Percentiles rank a stretch among this genome's conserved stretches.
Evolutionary conservation across 148 eudicot genomes (phyloP).

Genomic region (Polygonum maritimum): DNA sequence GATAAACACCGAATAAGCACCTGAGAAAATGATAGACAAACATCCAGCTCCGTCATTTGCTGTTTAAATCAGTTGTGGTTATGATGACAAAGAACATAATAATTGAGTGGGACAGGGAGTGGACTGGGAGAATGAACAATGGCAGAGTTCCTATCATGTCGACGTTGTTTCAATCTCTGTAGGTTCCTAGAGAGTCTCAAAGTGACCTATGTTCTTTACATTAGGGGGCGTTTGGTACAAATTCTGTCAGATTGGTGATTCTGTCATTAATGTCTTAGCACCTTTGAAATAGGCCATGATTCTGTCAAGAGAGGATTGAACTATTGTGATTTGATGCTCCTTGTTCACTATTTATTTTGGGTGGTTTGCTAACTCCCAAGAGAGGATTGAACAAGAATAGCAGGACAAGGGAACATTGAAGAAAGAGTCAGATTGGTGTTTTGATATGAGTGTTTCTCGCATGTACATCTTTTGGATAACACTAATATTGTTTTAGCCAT

Average conservation of each 20-base stretch:
- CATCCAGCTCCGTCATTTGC: neutral
- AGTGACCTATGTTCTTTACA: neutral
- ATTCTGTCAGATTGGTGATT: constrained; percentile 59
- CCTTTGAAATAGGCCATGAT: constrained; percentile 68
- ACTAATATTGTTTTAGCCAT: neutral
- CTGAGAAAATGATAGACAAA: neutral
- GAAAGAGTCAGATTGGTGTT: neutral
- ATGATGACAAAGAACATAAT: neutral
- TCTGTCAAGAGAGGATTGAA: too few relatives aligned
- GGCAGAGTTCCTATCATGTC: neutral
- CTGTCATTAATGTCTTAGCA: constrained; percentile 78
- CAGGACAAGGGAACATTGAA: neutral
- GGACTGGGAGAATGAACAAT: neutral
- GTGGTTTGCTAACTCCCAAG: neutral
- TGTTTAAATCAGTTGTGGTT: neutral
- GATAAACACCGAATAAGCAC: neutral
- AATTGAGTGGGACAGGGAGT: neutral
- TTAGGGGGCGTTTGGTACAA: constrained; percentile 14
- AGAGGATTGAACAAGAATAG: neutral
- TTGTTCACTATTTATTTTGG: neutral
- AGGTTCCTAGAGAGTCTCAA: neutral
- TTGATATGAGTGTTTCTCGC: neutral
- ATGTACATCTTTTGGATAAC: neutral
- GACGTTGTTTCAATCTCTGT: neutral
- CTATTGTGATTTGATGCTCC: neutral